A percentile compares a stretch with the other conserved stretches of the same genome.
These are phyloP conservation scores for Davidsoniella neocaledoniae DNA, from an alignment of 2,329 filamentous ascomycete species.

Conservation along the genomic window DNA sequence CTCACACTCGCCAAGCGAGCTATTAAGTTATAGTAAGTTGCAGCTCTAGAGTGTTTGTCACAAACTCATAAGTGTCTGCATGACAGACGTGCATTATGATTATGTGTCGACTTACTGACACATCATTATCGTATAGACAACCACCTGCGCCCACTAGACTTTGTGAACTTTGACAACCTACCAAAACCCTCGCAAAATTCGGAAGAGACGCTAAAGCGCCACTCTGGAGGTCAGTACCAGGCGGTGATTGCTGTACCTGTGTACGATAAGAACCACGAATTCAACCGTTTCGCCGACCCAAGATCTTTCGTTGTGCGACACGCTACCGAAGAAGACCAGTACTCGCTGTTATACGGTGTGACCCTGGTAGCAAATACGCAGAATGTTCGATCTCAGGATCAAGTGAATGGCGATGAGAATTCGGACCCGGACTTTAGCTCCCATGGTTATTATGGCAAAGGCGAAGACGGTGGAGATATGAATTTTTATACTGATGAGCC, in stretches of 20 bases:
- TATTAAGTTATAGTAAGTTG: conserved; percentile 10
- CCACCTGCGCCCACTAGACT: conserved; percentile 4
- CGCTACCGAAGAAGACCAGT: conserved; percentile 3
- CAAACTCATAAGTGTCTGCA: not conserved
- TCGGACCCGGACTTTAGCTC: too few relatives aligned
- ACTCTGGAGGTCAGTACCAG: conserved; percentile 12
- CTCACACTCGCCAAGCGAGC: conserved; percentile 9
- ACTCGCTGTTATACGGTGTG: conserved; percentile 10
- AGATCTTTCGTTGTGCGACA: conserved; percentile 8
- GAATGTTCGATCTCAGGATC: too few relatives aligned
- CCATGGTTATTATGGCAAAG: too few relatives aligned
- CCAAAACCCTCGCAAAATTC: conserved; percentile 1
- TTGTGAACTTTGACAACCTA: conserved; percentile 3
- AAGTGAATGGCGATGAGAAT: too few relatives aligned
- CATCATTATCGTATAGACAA: not conserved
- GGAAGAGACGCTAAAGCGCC: conserved; percentile 3
- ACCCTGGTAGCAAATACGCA: conserved; percentile 3
- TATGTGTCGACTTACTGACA: not conserved
- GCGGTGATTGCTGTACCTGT: conserved; percentile 11
- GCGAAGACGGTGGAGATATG: too few relatives aligned
- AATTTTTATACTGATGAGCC: too few relatives aligned
- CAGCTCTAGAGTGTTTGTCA: too few relatives aligned
- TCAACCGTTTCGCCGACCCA: conserved; percentile 6
- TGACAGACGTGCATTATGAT: too few relatives aligned
- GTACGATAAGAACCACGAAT: conserved; percentile 10